A percentile compares a stretch with the other conserved stretches of the same genome.
These are phyloP conservation scores for Phytomonas serpens DNA, from an alignment of 208 protist genomes.

Conservation along the genomic window DNA sequence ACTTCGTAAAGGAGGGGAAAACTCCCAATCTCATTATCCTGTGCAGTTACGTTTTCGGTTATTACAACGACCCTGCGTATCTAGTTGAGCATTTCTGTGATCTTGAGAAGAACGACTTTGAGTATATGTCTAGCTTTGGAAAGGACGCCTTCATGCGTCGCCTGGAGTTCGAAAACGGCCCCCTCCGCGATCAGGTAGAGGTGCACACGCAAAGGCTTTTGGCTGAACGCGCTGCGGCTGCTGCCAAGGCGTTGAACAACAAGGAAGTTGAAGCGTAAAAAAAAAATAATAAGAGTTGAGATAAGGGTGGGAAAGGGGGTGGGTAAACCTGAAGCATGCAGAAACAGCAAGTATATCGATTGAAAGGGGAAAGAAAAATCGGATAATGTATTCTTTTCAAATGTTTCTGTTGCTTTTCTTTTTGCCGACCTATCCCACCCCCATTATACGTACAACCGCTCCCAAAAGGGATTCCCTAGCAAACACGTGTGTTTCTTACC, in stretches of 20 bases:
- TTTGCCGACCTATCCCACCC: neutral
- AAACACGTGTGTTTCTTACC: neutral
- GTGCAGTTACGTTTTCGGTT: constrained; percentile 83
- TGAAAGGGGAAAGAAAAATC: neutral
- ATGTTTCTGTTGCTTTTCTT: constrained; percentile 9
- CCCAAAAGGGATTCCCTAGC: neutral
- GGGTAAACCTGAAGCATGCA: neutral
- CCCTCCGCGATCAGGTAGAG: constrained; percentile 88
- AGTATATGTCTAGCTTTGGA: constrained; percentile 75
- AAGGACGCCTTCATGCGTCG: constrained; percentile 89
- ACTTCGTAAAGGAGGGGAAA: constrained; percentile 81
- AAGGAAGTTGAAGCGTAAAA: constrained; percentile 17
- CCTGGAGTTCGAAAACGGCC: constrained; percentile 91
- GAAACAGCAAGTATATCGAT: neutral
- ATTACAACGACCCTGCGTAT: constrained; percentile 91
- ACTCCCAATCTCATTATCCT: constrained; percentile 87
- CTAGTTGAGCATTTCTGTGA: constrained; percentile 80
- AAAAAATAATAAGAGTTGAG: neutral
- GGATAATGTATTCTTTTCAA: neutral
- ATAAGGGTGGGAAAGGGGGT: constrained; percentile 2
- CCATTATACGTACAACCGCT: neutral
- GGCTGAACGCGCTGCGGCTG: constrained; percentile 49
- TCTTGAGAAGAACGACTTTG: constrained; percentile 88
- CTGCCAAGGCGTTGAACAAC: constrained; percentile 13
- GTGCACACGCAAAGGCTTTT: constrained; percentile 83